Evolutionary conservation across 2,329 filamentous ascomycete species (phyloP).

Genomic region (Nectriaceae sp.): DNA sequence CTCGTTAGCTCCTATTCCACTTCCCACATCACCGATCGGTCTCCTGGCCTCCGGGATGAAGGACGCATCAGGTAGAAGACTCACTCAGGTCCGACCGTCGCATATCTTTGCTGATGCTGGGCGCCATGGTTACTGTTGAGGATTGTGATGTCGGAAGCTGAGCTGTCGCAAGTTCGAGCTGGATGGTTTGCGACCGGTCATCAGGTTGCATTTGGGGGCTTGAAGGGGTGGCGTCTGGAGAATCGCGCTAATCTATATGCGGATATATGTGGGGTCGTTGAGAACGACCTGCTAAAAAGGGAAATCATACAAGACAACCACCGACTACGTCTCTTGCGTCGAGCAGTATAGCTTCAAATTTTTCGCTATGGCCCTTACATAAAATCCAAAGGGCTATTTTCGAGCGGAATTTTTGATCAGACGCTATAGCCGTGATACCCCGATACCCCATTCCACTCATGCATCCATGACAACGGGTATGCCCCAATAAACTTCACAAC

Average conservation of each 20-base stretch:
- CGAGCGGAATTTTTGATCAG: no score
- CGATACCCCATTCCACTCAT: no score
- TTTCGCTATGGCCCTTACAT: no score
- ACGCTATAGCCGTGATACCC: no score
- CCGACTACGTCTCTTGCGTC: no score
- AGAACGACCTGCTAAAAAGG: no score
- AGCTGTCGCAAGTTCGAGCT: slow-evolving; percentile 22
- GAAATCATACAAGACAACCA: no score
- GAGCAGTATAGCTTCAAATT: no score
- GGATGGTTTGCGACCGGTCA: slow-evolving; percentile 15
- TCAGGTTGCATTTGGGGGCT: slow-evolving; percentile 14
- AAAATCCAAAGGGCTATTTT: no score
- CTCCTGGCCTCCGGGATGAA: slow-evolving; percentile 2
- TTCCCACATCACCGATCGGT: background rate
- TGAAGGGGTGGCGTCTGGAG: slow-evolving; percentile 13
- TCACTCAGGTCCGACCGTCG: slow-evolving; percentile 47
- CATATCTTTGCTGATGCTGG: slow-evolving; percentile 45
- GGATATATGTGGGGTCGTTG: slow-evolving; percentile 4
- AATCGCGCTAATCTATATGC: slow-evolving; percentile 13
- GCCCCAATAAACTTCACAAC: no score
- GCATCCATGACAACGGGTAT: no score
- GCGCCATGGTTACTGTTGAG: slow-evolving; percentile 37
- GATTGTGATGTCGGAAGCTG: slow-evolving; percentile 10
- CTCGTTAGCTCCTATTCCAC: slow-evolving; percentile 9
- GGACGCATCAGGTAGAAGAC: slow-evolving; percentile 12